Evolutionary conservation across 1,284 basidiomycete genomes (phyloP).

Genomic region (Ceraceosorus bombacis): DNA sequence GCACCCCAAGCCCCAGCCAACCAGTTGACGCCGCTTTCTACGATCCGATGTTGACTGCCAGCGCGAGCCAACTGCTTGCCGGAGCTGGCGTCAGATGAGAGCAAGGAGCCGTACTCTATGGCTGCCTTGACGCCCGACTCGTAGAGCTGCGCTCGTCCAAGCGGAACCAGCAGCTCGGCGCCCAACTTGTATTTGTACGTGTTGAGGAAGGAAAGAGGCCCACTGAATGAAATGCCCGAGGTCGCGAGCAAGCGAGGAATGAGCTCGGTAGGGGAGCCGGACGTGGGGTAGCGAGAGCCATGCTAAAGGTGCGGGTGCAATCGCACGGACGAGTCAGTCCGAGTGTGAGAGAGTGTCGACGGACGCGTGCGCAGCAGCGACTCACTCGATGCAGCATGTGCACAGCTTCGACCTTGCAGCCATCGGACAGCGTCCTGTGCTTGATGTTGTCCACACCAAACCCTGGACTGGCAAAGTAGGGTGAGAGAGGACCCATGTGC

Average conservation of each 20-base stretch:
- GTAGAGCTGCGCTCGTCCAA: slow-evolving; percentile 38
- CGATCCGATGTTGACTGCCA: slow-evolving; percentile 44
- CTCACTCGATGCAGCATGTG: slow-evolving; percentile 37
- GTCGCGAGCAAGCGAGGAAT: slow-evolving; percentile 9
- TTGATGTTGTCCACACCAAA: slow-evolving; percentile 36
- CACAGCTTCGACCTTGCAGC: slow-evolving; percentile 34
- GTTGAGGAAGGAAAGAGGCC: slow-evolving; percentile 36
- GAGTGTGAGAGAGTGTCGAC: too few species aligned
- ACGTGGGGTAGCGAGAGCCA: slow-evolving; percentile 39
- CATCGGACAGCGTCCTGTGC: slow-evolving; percentile 17
- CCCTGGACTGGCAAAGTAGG: slow-evolving; percentile 35
- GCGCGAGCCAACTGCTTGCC: slow-evolving; percentile 17
- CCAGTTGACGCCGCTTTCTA: slow-evolving; percentile 40
- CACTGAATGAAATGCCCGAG: slow-evolving; percentile 21
- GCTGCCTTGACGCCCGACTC: slow-evolving; percentile 10
- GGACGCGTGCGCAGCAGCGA: too few species aligned
- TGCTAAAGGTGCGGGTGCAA: slow-evolving; percentile 11
- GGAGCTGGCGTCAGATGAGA: slow-evolving; percentile 15
- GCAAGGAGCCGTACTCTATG: slow-evolving; percentile 8
- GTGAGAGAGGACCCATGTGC: slow-evolving; percentile 45
- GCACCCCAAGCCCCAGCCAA: slow-evolving; percentile 8
- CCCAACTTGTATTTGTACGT: slow-evolving; percentile 36
- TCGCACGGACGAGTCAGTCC: too few species aligned
- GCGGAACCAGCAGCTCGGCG: slow-evolving; percentile 38
- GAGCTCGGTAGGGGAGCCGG: slow-evolving; percentile 6